phyloP scores from a whole-genome alignment of 306 rosid species.

The Calophaca sinica region DNA sequence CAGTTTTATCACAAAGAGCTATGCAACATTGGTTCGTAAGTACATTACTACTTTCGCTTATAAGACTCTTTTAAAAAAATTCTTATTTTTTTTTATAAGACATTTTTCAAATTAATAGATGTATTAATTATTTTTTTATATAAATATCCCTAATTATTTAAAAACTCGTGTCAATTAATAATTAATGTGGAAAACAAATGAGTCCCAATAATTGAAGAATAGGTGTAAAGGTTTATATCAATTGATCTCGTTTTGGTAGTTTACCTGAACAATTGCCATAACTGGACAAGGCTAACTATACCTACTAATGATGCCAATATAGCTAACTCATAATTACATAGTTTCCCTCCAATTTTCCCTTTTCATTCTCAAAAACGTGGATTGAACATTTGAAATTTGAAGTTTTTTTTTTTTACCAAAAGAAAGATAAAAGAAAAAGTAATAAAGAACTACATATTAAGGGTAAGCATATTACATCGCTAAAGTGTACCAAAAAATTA shows the following conservation, averaged over 20 bases:
- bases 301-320: neutral
- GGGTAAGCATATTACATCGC: slow-evolving; percentile 11
- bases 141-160: too few species aligned
- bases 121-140: too few species aligned
- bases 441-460: slow-evolving; percentile 12
- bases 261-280: neutral
- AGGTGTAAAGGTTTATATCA: too few species aligned
- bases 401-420: neutral
- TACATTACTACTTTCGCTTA: too few species aligned
- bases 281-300: neutral
- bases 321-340: neutral
- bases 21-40: too few species aligned
- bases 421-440: neutral
- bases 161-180: too few species aligned
- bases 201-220: too few species aligned
- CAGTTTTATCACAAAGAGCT: too few species aligned
- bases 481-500: neutral
- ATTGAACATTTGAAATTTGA: slow-evolving; percentile 17
- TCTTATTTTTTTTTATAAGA: too few species aligned
- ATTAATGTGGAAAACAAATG: too few species aligned
- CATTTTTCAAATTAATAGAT: too few species aligned
- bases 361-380: neutral
- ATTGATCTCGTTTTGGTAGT: neutral
- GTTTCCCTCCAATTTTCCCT: slow-evolving; percentile 36
- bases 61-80: too few species aligned